These are phyloP conservation scores for Trichoderma sp. DNA, from an alignment of 2,329 filamentous ascomycete genomes.

Conservation along the genomic window DNA sequence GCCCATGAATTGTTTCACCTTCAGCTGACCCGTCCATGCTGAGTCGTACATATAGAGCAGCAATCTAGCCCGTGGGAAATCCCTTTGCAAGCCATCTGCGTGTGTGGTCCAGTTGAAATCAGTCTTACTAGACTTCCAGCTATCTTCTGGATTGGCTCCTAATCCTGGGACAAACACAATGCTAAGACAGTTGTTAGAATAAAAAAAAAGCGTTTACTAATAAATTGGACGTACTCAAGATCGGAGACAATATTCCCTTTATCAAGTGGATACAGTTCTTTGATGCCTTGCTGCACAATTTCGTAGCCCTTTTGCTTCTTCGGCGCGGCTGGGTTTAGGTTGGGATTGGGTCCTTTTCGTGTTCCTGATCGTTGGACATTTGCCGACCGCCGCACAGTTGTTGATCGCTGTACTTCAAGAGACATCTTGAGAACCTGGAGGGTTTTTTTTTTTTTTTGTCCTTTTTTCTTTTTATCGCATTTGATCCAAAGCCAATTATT, in stretches of 20 bases:
- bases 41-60: constrained; percentile 44
- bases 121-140: constrained; percentile 38
- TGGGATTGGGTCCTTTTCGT: constrained; percentile 2
- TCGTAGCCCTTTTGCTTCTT: constrained; percentile 36
- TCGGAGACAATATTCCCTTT: constrained; percentile 31
- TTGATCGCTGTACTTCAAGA: not conserved
- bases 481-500: not conserved
- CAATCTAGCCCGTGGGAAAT: constrained; percentile 41
- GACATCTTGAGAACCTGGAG: not conserved
- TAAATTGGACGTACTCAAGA: constrained; percentile 31
- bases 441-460: no score
- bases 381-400: not conserved
- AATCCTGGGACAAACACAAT: constrained; percentile 44
- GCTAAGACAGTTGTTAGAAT: constrained; percentile 23
- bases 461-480: not conserved
- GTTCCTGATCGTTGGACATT: constrained; percentile 20
- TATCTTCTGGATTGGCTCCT: constrained; percentile 39
- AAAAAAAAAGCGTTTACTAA: not conserved
- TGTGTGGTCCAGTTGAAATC: constrained; percentile 43
- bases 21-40: constrained; percentile 40
- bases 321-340: not conserved
- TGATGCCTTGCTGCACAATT: constrained; percentile 39
- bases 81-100: constrained; percentile 36
- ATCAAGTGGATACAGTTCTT: constrained; percentile 37
- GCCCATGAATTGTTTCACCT: constrained; percentile 42